Base-by-base conservation (phyloP, 129 eudicot species). In the Smallanthus sonchifolius region DNA sequence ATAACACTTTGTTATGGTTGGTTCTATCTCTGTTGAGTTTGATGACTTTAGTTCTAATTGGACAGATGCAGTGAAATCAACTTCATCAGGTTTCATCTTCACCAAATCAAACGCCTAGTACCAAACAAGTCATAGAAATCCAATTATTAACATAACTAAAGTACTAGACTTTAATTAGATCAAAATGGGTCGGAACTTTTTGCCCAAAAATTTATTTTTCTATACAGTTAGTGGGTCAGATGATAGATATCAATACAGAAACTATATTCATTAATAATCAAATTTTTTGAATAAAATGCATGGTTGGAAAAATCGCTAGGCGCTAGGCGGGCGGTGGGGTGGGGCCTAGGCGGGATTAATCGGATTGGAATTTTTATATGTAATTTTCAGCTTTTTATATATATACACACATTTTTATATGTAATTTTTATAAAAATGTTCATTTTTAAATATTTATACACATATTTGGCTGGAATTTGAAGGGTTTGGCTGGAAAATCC, bases 51-150 rank as follows among this genome's bases (percentile, higher is more conserved):
- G 91, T 69, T 83, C 85, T 75, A 91, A 67, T 81, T 88, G 87
- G 24, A 94, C 79, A 2, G 66, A 54, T 17, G 87, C 76, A 6
- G 97, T 88, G 81, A 91, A 94, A 73, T 94, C 97, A 75, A 94
- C 88, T 39, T 88, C 89, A 43, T 88, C 86, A 4, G 67, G 82
- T 76, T 85, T 87, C 99, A 94, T 88, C 2, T 93, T 86, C 56
- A 76, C 80, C 84, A 94, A 83, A 85, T 94, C 99, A 78, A 93
- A 93, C 13, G 70, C 39, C 98, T 93, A 77, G 75, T 69, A 34
- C 62, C 71, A 63, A 28, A 72, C 67, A 55, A 6, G 2, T 11
- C 13, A 57, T 6, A 67, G 6, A 77, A 17, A 67, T 34, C 7
- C 6, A 44, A 13, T 59, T 7, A 13, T 59, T 7, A 24, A 40